These are phyloP conservation scores for Ulota crispa DNA, from an alignment of 225 moss, liverwort and hornwort species.

Conservation along the genomic window DNA sequence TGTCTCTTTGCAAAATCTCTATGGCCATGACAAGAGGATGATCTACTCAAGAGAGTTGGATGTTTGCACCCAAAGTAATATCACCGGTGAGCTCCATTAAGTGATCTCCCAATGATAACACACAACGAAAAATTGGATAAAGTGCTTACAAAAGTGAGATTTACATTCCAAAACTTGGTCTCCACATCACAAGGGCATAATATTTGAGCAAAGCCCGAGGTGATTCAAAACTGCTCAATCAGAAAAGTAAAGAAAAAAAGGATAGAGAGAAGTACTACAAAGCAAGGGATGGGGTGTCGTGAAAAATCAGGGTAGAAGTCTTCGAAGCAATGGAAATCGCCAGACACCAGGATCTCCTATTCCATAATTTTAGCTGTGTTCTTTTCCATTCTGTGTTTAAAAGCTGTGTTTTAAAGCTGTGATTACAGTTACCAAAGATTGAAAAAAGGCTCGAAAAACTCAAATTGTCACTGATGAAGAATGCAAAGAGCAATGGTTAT, in stretches of 20 bases:
- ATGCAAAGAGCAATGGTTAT: too few species aligned
- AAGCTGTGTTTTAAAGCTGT: background rate
- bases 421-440: background rate
- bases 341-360: background rate
- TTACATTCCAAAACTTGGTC: background rate
- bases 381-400: background rate
- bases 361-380: background rate
- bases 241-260: background rate
- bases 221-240: background rate
- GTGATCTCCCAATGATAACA: background rate
- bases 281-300: too few species aligned
- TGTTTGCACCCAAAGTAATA: background rate
- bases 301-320: too few species aligned
- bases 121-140: too few species aligned
- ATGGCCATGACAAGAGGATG: background rate
- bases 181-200: background rate
- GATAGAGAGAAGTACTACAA: background rate
- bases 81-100: background rate
- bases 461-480: too few species aligned
- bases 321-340: background rate
- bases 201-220: background rate
- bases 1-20: background rate
- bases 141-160: too few species aligned
- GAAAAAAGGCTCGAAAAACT: background rate
- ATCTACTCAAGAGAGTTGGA: background rate